A percentile compares a stretch with the other conserved stretches of the same genome.
Conservation (phyloP, 2,329 filamentous ascomycete genomes). For the Fusarium mundagurra region DNA sequence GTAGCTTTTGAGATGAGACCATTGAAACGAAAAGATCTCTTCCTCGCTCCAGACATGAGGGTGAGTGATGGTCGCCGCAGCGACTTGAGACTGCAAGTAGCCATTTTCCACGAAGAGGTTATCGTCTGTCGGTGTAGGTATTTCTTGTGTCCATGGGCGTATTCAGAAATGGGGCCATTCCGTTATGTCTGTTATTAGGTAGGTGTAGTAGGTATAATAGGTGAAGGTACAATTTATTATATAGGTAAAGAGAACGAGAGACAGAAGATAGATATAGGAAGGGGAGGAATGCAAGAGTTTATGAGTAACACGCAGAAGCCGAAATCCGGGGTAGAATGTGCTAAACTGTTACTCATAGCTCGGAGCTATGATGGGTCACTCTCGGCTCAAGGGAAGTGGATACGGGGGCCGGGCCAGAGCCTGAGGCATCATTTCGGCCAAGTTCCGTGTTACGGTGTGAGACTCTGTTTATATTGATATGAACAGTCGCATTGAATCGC, state of each 20-base stretch:
- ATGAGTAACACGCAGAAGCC: conserved; percentile 23
- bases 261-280: neutral
- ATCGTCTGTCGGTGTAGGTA: conserved; percentile 12
- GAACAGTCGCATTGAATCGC: neutral
- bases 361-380: conserved; percentile 11
- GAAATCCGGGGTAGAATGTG: conserved; percentile 24
- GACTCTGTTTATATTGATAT: neutral
- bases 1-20: conserved; percentile 25
- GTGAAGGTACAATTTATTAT: neutral
- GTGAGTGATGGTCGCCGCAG: conserved; percentile 32
- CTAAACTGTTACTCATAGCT: conserved; percentile 32
- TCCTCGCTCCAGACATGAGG: conserved; percentile 25
- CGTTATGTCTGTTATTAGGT: neutral
- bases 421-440: conserved; percentile 32
- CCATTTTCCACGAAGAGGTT: conserved; percentile 22
- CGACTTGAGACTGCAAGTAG: conserved; percentile 34
- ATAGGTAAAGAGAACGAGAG: neutral
- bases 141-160: conserved; percentile 13
- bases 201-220: neutral
- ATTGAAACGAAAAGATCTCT: conserved; percentile 12
- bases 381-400: conserved; percentile 32
- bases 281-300: neutral
- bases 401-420: neutral
- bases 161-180: conserved; percentile 15
- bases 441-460: conserved; percentile 26